phyloP scores from a whole-genome alignment of 2,329 filamentous ascomycete genomes.

The Ophiobolus disseminans region DNA sequence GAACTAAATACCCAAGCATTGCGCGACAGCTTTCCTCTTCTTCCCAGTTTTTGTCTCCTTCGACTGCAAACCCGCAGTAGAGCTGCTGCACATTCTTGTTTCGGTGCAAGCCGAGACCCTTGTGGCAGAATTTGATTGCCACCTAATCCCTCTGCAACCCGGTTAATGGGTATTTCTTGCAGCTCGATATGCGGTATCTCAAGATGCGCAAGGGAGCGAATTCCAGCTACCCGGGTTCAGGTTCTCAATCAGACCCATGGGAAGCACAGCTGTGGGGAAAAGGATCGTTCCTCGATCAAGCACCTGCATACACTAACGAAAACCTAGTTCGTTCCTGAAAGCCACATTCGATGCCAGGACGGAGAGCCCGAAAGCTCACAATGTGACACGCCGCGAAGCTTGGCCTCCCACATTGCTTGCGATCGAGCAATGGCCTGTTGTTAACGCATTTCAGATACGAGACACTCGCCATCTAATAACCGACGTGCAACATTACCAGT shows the following conservation, averaged over 20 bases:
- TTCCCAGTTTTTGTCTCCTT: too few relatives aligned
- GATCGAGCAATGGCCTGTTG: too few relatives aligned
- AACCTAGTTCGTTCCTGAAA: slow-evolving; percentile 3
- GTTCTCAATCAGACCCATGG: slow-evolving; percentile 34
- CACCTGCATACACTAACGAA: slow-evolving; percentile 38
- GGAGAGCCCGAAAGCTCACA: slow-evolving; percentile 15
- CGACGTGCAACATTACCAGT: slow-evolving; percentile 36
- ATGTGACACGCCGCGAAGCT: slow-evolving; percentile 13
- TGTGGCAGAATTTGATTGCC: slow-evolving; percentile 29
- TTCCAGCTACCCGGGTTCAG: slow-evolving; percentile 37
- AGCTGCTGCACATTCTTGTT: slow-evolving; percentile 22
- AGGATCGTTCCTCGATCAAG: slow-evolving; percentile 35
- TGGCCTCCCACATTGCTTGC: slow-evolving; percentile 6
- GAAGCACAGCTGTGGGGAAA: slow-evolving; percentile 34
- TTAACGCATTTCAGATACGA: slow-evolving; percentile 19
- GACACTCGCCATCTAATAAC: slow-evolving; percentile 30
- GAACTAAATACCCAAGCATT: too few relatives aligned
- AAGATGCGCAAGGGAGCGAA: slow-evolving; percentile 35
- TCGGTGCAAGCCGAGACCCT: slow-evolving; percentile 34
- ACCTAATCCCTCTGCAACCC: slow-evolving; percentile 30
- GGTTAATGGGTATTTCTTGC: slow-evolving; percentile 39
- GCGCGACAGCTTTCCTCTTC: too few relatives aligned
- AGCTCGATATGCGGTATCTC: slow-evolving; percentile 28
- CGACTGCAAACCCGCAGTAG: slow-evolving; percentile 3
- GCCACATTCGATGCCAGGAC: not conserved